A percentile compares a stretch with the other conserved stretches of the same genome.
Evolutionary conservation across 352 stramenopile species (phyloP).

Genomic region (Plasmopara muralis): DNA sequence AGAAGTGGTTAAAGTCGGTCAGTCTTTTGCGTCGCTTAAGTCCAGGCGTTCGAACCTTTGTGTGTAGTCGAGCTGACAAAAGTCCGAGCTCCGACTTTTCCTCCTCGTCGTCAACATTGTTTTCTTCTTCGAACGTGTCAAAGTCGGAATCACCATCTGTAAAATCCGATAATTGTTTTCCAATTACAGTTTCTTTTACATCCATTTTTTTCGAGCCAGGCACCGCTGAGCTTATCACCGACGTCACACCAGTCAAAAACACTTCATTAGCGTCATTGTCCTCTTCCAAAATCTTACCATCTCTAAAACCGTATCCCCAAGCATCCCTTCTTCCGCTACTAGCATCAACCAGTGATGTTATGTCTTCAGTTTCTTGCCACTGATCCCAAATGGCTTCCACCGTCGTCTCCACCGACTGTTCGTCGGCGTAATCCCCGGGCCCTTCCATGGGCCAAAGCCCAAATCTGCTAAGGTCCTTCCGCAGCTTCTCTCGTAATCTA

Average conservation of each 20-base stretch:
- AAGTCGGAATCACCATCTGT: neutral
- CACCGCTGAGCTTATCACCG: conserved; percentile 5
- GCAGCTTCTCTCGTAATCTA: conserved; percentile 41
- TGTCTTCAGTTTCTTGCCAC: conserved; percentile 25
- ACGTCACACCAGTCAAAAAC: conserved; percentile 28
- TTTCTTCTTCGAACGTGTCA: neutral
- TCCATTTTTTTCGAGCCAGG: neutral
- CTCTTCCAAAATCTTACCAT: conserved; percentile 7
- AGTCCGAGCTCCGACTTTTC: conserved; percentile 7
- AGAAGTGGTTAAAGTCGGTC: conserved; percentile 57
- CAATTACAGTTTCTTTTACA: neutral
- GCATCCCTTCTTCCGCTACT: conserved; percentile 1
- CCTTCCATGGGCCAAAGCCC: conserved; percentile 44
- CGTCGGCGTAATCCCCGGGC: conserved; percentile 13
- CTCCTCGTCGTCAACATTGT: neutral
- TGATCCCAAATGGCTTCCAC: conserved; percentile 59
- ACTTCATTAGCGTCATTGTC: conserved; percentile 10
- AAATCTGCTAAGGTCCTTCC: conserved; percentile 48
- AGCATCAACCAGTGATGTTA: neutral
- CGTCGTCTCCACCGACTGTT: conserved; percentile 32
- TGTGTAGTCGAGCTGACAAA: conserved; percentile 4
- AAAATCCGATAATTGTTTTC: too few species aligned
- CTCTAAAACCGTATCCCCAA: neutral
- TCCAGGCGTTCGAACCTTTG: conserved; percentile 27
- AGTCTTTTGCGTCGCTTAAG: conserved; percentile 46